These are phyloP conservation scores for Microbotryum saponariae DNA, from an alignment of 1,284 basidiomycete species.

Conservation along the genomic window DNA sequence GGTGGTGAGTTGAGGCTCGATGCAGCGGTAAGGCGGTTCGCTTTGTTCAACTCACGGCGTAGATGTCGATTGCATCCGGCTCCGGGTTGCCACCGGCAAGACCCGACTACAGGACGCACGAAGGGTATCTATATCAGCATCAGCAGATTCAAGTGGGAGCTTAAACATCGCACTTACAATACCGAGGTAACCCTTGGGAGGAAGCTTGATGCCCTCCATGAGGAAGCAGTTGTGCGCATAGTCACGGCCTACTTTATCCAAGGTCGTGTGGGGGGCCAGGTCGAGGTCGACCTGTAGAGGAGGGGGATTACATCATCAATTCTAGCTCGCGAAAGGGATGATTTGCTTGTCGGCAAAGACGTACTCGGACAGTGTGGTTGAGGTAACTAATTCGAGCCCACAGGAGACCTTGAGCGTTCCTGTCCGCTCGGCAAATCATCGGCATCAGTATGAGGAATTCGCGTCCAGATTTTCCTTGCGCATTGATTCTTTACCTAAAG, in stretches of 20 bases:
- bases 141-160: no score
- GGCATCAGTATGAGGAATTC: no score
- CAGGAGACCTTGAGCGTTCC: slow-evolving; percentile 37
- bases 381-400: slow-evolving; percentile 37
- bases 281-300: slow-evolving; percentile 35
- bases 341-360: background rate
- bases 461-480: no score
- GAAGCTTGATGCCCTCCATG: slow-evolving; percentile 32
- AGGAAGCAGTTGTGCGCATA: slow-evolving; percentile 38
- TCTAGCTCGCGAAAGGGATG: background rate
- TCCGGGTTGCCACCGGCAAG: slow-evolving; percentile 36
- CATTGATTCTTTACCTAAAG: background rate
- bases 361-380: slow-evolving; percentile 32
- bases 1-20: background rate
- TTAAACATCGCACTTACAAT: slow-evolving; percentile 1
- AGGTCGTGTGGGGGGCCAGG: slow-evolving; percentile 37
- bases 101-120: slow-evolving; percentile 11
- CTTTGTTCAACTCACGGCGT: slow-evolving; percentile 20
- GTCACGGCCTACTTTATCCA: slow-evolving; percentile 34
- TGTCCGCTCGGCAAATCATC: slow-evolving; percentile 1
- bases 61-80: slow-evolving; percentile 37
- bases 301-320: background rate
- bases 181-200: slow-evolving; percentile 32
- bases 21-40: background rate
- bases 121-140: no score